These are phyloP conservation scores for Mycena latifolia DNA, from an alignment of 768 basidiomycete species.

Conservation along the genomic window DNA sequence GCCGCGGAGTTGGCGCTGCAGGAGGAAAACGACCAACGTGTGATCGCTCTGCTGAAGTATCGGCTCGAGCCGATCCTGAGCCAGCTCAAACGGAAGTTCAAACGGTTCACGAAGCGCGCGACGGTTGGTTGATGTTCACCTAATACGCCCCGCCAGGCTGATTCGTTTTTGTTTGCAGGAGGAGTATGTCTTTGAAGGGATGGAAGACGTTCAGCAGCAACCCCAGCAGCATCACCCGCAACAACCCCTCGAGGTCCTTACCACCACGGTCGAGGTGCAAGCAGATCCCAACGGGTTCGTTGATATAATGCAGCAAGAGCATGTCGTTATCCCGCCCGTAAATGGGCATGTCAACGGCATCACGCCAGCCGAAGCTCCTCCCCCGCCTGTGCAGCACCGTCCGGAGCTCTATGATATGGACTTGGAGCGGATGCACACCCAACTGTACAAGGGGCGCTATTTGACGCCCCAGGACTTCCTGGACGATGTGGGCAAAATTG, in stretches of 20 bases:
- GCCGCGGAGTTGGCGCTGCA: constrained; percentile 87
- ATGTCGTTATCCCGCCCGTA: constrained; percentile 43
- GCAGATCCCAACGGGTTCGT: constrained; percentile 55
- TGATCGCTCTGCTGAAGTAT: constrained; percentile 86
- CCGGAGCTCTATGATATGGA: constrained; percentile 87
- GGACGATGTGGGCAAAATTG: constrained; percentile 83
- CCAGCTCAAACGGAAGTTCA: constrained; percentile 93
- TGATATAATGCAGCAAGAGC: constrained; percentile 58
- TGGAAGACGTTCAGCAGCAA: constrained; percentile 41
- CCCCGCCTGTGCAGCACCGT: constrained; percentile 49
- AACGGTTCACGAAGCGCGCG: constrained; percentile 87
- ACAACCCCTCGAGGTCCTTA: constrained; percentile 48
- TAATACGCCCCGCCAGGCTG: too few species aligned
- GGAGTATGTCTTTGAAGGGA: constrained; percentile 73
- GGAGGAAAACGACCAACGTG: constrained; percentile 82
- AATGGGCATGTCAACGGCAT: constrained; percentile 57
- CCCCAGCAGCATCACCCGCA: constrained; percentile 41
- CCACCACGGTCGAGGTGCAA: constrained; percentile 53
- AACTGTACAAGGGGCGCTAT: constrained; percentile 88
- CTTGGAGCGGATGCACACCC: constrained; percentile 89
- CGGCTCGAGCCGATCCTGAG: constrained; percentile 91
- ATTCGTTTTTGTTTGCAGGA: constrained; percentile 61
- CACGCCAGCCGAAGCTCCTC: constrained; percentile 49
- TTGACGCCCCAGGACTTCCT: constrained; percentile 91
- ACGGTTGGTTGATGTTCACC: constrained; percentile 61